Percentiles rank a stretch among this genome's conserved stretches.
These are phyloP conservation scores for Crithidia expoeki DNA, from an alignment of 208 protist genomes.

Conservation along the genomic window DNA sequence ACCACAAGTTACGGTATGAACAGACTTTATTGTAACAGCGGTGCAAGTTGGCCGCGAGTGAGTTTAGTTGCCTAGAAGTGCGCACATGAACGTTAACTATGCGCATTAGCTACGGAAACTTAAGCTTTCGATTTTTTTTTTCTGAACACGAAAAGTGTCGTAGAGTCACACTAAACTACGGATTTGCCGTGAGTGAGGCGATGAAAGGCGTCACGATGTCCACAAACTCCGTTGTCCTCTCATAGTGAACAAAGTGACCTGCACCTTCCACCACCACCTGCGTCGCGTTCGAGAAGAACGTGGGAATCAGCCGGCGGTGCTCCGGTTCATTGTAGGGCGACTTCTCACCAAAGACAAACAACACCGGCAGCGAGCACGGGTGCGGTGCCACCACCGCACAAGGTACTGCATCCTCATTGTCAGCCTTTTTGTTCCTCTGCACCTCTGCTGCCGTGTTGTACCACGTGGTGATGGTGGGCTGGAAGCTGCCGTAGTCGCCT, in stretches of 20 bases:
- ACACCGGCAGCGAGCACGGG: slow-evolving; percentile 65
- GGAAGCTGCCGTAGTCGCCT: slow-evolving; percentile 49
- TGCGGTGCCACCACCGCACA: slow-evolving; percentile 26
- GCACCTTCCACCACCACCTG: slow-evolving; percentile 70
- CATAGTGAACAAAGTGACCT: slow-evolving; percentile 89
- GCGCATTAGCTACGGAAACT: too few species aligned
- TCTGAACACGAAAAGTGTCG: too few species aligned
- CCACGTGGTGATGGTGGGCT: slow-evolving; percentile 59
- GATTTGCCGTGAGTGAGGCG: slow-evolving; percentile 10
- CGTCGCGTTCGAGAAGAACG: slow-evolving; percentile 65
- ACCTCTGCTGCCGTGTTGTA: slow-evolving; percentile 25
- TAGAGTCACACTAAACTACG: too few species aligned
- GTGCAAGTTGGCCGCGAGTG: too few species aligned
- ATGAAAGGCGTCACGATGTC: slow-evolving; percentile 76
- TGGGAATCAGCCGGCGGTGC: slow-evolving; percentile 39
- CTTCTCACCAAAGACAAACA: slow-evolving; percentile 87
- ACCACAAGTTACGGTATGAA: too few species aligned
- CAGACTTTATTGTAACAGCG: too few species aligned
- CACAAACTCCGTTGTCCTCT: slow-evolving; percentile 76
- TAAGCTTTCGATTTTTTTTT: too few species aligned
- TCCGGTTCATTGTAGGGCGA: slow-evolving; percentile 74
- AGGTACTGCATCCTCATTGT: background rate
- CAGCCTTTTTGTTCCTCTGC: background rate
- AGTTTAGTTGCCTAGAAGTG: too few species aligned
- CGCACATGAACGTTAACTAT: too few species aligned